Conservation (phyloP, 192 early-diverging fungal genomes). For the Backusella tuberculispora region DNA sequence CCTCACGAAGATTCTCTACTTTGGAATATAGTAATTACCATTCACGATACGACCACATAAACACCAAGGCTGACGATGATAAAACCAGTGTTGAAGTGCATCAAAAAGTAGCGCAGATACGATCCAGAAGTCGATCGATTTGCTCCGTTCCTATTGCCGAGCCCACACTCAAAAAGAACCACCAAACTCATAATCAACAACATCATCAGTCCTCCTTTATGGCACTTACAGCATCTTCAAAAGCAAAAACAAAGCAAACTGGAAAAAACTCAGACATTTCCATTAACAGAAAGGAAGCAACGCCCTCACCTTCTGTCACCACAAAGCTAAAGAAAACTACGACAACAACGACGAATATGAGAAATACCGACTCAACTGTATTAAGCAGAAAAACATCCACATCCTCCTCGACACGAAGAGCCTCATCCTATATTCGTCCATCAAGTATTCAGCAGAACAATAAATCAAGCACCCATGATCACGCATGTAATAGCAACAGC, state of each 20-base stretch:
- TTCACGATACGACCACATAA: not conserved
- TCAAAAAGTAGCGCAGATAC: constrained; percentile 14
- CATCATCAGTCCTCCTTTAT: constrained; percentile 13
- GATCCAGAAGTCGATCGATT: constrained; percentile 24
- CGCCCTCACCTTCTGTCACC: not conserved
- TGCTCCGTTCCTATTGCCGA: constrained; percentile 5
- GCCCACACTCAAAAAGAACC: not conserved
- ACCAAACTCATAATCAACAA: not conserved
- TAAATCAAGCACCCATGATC: not conserved
- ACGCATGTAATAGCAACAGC: not conserved
- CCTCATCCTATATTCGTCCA: not conserved
- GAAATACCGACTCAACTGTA: not conserved
- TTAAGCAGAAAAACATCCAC: not conserved
- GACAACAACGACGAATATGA: not conserved
- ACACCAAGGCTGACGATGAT: not conserved
- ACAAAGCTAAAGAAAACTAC: not conserved
- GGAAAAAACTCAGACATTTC: not conserved
- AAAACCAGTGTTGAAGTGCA: constrained; percentile 7
- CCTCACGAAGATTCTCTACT: constrained; percentile 22
- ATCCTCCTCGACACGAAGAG: not conserved
- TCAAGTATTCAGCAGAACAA: constrained; percentile 1
- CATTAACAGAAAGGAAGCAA: not conserved
- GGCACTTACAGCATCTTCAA: constrained; percentile 14
- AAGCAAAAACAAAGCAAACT: constrained; percentile 11
- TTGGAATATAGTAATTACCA: constrained; percentile 2